A percentile compares a stretch with the other conserved stretches of the same genome.
Conservation (phyloP, 1,284 basidiomycete species). For the Exobasidium cylindrosporum region DNA sequence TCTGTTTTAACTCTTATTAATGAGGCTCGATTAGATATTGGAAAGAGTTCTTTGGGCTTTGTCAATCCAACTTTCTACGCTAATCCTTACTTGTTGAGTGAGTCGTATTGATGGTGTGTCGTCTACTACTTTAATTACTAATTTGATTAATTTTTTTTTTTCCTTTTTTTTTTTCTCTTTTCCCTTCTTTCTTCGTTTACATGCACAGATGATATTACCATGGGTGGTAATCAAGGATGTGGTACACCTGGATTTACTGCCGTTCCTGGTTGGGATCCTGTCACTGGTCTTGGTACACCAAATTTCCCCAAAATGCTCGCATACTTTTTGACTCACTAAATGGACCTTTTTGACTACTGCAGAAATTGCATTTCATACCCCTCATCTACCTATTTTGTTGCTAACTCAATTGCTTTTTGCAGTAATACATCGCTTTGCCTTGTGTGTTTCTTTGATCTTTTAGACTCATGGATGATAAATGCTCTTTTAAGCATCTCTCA, state of each 20-base stretch:
- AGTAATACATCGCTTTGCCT: too few species aligned
- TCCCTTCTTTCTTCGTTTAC: background rate
- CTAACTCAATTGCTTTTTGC: too few species aligned
- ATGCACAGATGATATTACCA: conserved; percentile 62
- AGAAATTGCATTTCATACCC: too few species aligned
- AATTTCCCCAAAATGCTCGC: conserved; percentile 19
- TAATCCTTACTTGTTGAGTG: conserved; percentile 56
- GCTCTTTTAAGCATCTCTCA: too few species aligned
- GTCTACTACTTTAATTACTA: background rate
- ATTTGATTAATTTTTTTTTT: too few species aligned
- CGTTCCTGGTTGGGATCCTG: conserved; percentile 41
- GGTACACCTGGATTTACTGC: conserved; percentile 58
- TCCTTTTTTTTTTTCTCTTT: background rate
- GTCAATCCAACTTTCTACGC: conserved; percentile 65
- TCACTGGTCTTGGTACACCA: conserved; percentile 23
- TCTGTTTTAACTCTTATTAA: conserved; percentile 17
- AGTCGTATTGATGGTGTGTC: too few species aligned
- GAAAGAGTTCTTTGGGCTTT: conserved; percentile 54
- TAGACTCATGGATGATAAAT: too few species aligned
- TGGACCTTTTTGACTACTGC: too few species aligned
- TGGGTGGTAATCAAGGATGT: conserved; percentile 62
- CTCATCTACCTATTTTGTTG: too few species aligned
- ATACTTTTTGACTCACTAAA: conserved; percentile 13
- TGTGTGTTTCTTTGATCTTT: too few species aligned
- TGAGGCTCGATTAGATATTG: conserved; percentile 10